Conservation (phyloP, 352 stramenopile genomes). For the Pythium pyrilobum region DNA sequence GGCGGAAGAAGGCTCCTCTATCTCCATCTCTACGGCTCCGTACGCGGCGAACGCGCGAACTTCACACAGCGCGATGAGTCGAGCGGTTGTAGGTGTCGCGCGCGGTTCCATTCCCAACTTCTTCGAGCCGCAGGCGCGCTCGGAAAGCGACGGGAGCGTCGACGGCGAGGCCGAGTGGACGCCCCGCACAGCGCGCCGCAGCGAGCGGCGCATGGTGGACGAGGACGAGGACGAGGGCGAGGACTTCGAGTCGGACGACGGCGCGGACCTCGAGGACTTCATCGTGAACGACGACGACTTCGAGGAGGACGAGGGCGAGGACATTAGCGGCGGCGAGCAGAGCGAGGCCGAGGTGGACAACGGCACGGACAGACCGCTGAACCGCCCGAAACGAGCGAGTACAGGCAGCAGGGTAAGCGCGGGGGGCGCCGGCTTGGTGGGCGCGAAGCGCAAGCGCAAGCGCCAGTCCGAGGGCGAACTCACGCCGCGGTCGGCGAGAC, state of each 20-base stretch:
- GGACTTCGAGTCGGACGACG: conserved; percentile 14
- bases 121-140: not conserved
- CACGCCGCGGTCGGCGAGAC: not conserved
- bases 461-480: conserved; percentile 3
- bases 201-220: not conserved
- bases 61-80: conserved; percentile 1
- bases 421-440: no score
- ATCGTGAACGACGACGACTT: conserved; percentile 18
- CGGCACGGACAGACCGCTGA: conserved; percentile 3
- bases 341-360: conserved; percentile 16
- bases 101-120: not conserved
- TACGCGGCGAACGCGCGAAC: not conserved
- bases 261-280: conserved; percentile 5
- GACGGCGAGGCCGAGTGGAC: conserved; percentile 40
- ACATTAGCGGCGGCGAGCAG: conserved; percentile 12
- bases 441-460: conserved; percentile 6
- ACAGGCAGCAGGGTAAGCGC: not conserved
- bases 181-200: not conserved
- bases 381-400: conserved; percentile 1
- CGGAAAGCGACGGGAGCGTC: not conserved
- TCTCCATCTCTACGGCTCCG: not conserved
- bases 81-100: not conserved
- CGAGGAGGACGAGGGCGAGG: conserved; percentile 18
- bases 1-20: no score
- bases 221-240: conserved; percentile 13